A percentile compares a stretch with the other conserved stretches of the same genome.
phyloP scores from a whole-genome alignment of 1,139 yeast species.

The Kodamaea anthophila region DNA sequence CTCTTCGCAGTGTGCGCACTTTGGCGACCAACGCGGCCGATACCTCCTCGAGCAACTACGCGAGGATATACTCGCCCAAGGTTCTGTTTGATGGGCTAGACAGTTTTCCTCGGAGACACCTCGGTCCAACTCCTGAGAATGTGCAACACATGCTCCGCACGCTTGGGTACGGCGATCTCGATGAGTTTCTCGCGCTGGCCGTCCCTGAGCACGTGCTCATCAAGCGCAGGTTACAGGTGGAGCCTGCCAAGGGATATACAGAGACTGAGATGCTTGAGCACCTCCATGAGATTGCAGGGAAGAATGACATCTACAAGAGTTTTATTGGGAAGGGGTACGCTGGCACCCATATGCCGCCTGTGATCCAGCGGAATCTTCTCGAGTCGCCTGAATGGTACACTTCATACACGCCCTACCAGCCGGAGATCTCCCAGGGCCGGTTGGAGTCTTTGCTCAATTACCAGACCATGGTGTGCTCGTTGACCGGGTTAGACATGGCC shows the following conservation, averaged over 20 bases:
- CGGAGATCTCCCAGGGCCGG: constrained; percentile 96
- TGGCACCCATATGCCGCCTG: constrained; percentile 86
- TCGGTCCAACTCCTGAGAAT: constrained; percentile 71
- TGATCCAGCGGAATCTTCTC: constrained; percentile 82
- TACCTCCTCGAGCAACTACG: constrained; percentile 42
- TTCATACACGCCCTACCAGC: constrained; percentile 96
- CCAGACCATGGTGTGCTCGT: constrained; percentile 82
- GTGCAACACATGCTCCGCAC: constrained; percentile 58
- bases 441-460: constrained; percentile 82
- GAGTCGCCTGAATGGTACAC: constrained; percentile 99
- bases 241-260: constrained; percentile 66
- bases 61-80: constrained; percentile 33
- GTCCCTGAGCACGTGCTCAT: constrained; percentile 74
- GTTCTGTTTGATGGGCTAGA: constrained; percentile 48
- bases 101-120: constrained; percentile 83
- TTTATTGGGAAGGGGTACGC: constrained; percentile 94
- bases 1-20: too few relatives aligned
- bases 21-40: constrained; percentile 34
- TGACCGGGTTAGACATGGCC: constrained; percentile 89
- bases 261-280: constrained; percentile 77
- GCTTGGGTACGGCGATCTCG: constrained; percentile 63
- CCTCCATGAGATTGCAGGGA: constrained; percentile 60
- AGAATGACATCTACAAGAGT: constrained; percentile 65
- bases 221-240: constrained; percentile 56
- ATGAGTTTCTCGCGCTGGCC: constrained; percentile 63